Percentiles rank a stretch among this genome's conserved stretches.
phyloP scores from a whole-genome alignment of 2,329 filamentous ascomycete genomes.

The Botrytis galanthina region DNA sequence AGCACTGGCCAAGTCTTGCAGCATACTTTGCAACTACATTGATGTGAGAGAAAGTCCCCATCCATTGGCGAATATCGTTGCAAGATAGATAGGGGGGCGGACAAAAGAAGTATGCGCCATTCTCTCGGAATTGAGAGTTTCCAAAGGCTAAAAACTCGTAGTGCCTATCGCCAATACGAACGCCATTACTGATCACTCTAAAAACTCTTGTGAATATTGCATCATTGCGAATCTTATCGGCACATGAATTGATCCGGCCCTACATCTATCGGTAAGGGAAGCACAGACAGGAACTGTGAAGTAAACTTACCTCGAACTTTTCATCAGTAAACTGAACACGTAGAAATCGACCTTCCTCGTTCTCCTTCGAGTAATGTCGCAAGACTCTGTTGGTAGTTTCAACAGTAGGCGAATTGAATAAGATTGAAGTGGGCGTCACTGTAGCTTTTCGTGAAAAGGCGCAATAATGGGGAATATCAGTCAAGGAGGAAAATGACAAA shows the following conservation, averaged over 20 bases:
- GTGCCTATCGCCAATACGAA: slow-evolving; percentile 74
- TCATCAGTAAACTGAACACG: slow-evolving; percentile 91
- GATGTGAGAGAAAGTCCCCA: slow-evolving; percentile 83
- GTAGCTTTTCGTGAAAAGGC: slow-evolving; percentile 71
- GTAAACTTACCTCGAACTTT: slow-evolving; percentile 41
- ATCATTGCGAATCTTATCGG: slow-evolving; percentile 55
- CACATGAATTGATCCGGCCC: slow-evolving; percentile 57
- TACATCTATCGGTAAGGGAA: slow-evolving; percentile 38
- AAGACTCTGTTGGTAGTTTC: slow-evolving; percentile 89
- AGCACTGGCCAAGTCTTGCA: slow-evolving; percentile 88
- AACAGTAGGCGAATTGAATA: slow-evolving; percentile 71
- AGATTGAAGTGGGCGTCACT: slow-evolving; percentile 81
- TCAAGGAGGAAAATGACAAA: slow-evolving; percentile 46
- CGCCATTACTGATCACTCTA: slow-evolving; percentile 71
- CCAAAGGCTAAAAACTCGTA: slow-evolving; percentile 94
- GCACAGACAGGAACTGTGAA: slow-evolving; percentile 24
- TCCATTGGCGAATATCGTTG: slow-evolving; percentile 75
- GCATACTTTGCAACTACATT: slow-evolving; percentile 83
- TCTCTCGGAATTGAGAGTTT: slow-evolving; percentile 90
- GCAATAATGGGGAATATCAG: slow-evolving; percentile 68
- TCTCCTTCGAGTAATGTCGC: slow-evolving; percentile 60
- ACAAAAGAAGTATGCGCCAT: slow-evolving; percentile 91
- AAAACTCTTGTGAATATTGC: slow-evolving; percentile 73
- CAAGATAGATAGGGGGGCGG: slow-evolving; percentile 65
- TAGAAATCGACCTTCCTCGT: slow-evolving; percentile 74